A percentile compares a stretch with the other conserved stretches of the same genome.
Conservation (phyloP, 805 yeast genomes). For the Nakazawaea ishiwadae region DNA sequence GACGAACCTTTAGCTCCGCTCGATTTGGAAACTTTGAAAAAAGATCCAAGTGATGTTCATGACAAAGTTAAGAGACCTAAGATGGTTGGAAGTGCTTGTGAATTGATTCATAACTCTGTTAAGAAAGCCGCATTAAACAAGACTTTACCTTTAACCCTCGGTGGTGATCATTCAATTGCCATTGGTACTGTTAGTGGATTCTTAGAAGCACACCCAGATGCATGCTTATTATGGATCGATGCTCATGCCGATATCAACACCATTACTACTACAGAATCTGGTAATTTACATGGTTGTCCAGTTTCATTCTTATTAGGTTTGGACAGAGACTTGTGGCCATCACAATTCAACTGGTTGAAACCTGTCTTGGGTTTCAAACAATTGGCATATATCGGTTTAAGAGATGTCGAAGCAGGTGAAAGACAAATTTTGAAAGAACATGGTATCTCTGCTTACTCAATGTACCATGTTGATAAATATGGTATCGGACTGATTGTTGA, state of each 20-base stretch:
- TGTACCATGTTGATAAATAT: constrained; percentile 93
- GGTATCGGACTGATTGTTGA: constrained; percentile 90
- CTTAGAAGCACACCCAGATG: constrained; percentile 72
- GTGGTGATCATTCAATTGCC: constrained; percentile 97
- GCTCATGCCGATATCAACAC: constrained; percentile 98
- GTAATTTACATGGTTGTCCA: constrained; percentile 96
- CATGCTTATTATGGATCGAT: constrained; percentile 92
- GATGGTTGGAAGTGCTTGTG: constrained; percentile 70
- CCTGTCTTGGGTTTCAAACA: constrained; percentile 63
- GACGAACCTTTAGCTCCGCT: constrained; percentile 49
- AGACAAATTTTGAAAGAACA: constrained; percentile 64
- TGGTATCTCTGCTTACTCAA: constrained; percentile 80
- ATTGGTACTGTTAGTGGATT: constrained; percentile 90
- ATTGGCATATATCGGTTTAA: constrained; percentile 87
- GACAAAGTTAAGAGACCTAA: constrained; percentile 65
- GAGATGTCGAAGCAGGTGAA: constrained; percentile 91
- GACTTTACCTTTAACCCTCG: constrained; percentile 75
- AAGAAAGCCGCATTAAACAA: constrained; percentile 40
- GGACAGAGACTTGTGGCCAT: constrained; percentile 62
- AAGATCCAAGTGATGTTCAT: constrained; percentile 43
- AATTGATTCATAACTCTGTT: constrained; percentile 59
- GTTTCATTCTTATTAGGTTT: constrained; percentile 86
- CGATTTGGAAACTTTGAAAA: constrained; percentile 38
- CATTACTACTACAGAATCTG: constrained; percentile 74
- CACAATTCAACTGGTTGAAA: constrained; percentile 65